Conservation (phyloP, 345 rosid species). For the Lepidium africanum region DNA sequence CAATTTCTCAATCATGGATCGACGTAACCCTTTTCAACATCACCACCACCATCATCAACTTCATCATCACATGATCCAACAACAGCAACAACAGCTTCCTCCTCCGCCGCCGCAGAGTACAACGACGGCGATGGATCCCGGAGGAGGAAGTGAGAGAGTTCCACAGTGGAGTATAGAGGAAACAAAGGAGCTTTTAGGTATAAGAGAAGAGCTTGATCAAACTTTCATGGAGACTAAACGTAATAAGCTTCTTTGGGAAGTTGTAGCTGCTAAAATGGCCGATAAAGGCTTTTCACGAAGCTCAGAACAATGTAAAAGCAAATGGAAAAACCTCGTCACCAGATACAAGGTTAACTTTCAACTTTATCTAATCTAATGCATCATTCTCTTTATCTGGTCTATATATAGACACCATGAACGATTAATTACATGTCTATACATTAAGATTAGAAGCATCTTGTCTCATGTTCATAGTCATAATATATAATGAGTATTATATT, state of each 20-base stretch:
- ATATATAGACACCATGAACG: too few relatives aligned
- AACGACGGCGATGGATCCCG: constrained; percentile 12
- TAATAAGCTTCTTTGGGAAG: constrained; percentile 88
- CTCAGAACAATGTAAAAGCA: constrained; percentile 98
- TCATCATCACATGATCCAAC: constrained; percentile 32
- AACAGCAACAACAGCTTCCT: constrained; percentile 38
- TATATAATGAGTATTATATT: not conserved
- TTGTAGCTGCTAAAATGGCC: constrained; percentile 62
- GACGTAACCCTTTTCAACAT: constrained; percentile 41
- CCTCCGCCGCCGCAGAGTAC: constrained; percentile 38
- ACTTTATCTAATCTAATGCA: not conserved
- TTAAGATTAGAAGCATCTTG: not conserved
- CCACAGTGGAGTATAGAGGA: constrained; percentile 96
- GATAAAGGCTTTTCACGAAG: constrained; percentile 80
- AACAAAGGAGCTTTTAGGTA: constrained; percentile 73
- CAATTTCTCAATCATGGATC: constrained; percentile 34
- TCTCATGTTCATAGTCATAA: not conserved
- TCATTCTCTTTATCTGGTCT: too few relatives aligned
- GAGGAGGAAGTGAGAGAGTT: constrained; percentile 46
- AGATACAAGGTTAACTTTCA: constrained; percentile 63
- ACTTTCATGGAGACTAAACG: constrained; percentile 93
- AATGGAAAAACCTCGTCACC: constrained; percentile 96
- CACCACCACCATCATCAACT: constrained; percentile 39
- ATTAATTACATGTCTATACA: not conserved
- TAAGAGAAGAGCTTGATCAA: constrained; percentile 84